These are phyloP conservation scores for Auxenochlorella pyrenoidosa DNA, from an alignment of 139 green algal species.

Conservation along the genomic window DNA sequence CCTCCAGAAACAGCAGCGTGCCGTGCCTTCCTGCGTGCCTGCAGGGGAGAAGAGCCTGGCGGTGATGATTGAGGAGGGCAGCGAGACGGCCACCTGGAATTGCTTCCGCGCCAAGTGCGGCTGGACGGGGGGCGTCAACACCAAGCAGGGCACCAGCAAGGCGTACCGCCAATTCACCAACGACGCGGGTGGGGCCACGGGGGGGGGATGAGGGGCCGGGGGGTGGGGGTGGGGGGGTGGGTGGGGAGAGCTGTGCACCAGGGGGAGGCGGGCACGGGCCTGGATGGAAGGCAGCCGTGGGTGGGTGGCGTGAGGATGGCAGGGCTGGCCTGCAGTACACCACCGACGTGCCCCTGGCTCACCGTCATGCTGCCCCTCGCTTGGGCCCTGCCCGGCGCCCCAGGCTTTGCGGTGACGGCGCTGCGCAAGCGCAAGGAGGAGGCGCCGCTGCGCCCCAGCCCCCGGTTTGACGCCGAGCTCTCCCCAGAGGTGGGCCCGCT, in stretches of 20 bases:
- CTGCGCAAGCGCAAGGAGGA: constrained; percentile 40
- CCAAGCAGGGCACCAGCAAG: constrained; percentile 7
- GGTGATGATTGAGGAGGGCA: constrained; percentile 56
- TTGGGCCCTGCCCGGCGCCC: neutral
- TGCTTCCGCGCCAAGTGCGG: constrained; percentile 76
- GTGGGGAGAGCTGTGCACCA: neutral
- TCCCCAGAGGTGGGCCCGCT: neutral
- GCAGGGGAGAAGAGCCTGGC: constrained; percentile 45
- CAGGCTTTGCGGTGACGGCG: constrained; percentile 42
- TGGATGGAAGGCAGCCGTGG: too few species aligned
- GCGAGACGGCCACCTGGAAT: constrained; percentile 57
- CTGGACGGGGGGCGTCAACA: constrained; percentile 48
- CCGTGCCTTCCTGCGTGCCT: too few species aligned
- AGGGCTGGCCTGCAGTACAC: neutral
- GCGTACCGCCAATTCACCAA: constrained; percentile 31
- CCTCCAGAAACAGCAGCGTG: too few species aligned
- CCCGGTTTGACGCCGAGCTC: constrained; percentile 34
- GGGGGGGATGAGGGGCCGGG: neutral
- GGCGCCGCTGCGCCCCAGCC: constrained; percentile 22
- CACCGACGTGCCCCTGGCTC: neutral
- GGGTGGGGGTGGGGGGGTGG: neutral
- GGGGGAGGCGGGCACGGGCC: too few species aligned
- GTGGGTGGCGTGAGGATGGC: neutral
- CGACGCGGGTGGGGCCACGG: neutral
- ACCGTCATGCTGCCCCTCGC: neutral